Evolutionary conservation across 352 stramenopile genomes (phyloP).

Genomic region (Phytophthora nicotianae): DNA sequence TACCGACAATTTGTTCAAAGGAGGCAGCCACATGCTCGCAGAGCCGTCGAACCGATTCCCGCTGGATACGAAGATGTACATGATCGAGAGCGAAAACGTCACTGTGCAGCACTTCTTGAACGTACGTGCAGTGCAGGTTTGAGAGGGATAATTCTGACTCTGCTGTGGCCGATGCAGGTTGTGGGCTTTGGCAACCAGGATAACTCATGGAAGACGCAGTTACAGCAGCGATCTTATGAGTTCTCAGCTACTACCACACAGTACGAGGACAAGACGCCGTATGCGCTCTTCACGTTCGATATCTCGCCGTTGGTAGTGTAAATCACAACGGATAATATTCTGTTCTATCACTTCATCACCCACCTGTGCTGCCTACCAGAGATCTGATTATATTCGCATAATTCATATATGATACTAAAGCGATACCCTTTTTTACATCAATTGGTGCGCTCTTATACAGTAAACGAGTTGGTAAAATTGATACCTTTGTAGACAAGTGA

Average conservation of each 20-base stretch:
- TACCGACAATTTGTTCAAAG: constrained; percentile 61
- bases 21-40: constrained; percentile 43
- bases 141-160: constrained; percentile 1
- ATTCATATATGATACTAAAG: too few relatives aligned
- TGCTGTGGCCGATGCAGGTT: constrained; percentile 41
- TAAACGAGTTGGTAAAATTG: too few relatives aligned
- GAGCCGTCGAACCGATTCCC: constrained; percentile 65
- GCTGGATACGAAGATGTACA: constrained; percentile 62
- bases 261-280: constrained; percentile 68
- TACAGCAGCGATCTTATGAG: constrained; percentile 73
- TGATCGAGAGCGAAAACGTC: constrained; percentile 67
- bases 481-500: too few relatives aligned
- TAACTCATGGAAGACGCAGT: constrained; percentile 52
- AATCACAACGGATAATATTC: constrained; percentile 65
- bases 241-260: constrained; percentile 81
- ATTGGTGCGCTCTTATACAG: too few relatives aligned
- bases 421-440: too few relatives aligned
- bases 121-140: constrained; percentile 60
- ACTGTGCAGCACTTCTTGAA: constrained; percentile 86
- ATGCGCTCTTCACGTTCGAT: constrained; percentile 81
- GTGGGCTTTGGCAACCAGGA: constrained; percentile 77
- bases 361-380: too few relatives aligned
- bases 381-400: too few relatives aligned
- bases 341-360: constrained; percentile 88
- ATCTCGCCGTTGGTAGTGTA: constrained; percentile 82